Percentiles rank a stretch among this genome's conserved stretches.
These are phyloP conservation scores for Rusavskia elegans DNA, from an alignment of 495 filamentous ascomycete species.

Conservation along the genomic window DNA sequence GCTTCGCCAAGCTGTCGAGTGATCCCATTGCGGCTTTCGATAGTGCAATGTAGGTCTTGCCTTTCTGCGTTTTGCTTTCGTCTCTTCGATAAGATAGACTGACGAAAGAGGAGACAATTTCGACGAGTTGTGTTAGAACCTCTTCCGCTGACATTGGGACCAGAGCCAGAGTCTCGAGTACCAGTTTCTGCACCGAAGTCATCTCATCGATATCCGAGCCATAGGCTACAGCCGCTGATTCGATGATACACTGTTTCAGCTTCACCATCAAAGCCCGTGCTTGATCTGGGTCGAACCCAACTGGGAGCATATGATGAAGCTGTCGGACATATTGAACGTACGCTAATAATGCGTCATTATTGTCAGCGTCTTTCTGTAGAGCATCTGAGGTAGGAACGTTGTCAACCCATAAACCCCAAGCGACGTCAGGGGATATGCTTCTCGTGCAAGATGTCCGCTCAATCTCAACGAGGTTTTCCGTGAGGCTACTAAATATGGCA, in stretches of 20 bases:
- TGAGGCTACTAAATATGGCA: slow-evolving; percentile 51
- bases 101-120: slow-evolving; percentile 50
- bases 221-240: slow-evolving; percentile 60
- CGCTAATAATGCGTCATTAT: slow-evolving; percentile 62
- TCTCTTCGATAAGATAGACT: slow-evolving; percentile 43
- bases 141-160: slow-evolving; percentile 52
- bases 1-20: slow-evolving; percentile 44
- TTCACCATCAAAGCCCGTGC: slow-evolving; percentile 38
- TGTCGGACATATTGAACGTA: slow-evolving; percentile 65
- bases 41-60: slow-evolving; percentile 64
- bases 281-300: slow-evolving; percentile 40
- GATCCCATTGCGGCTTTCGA: slow-evolving; percentile 62
- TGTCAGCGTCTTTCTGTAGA: slow-evolving; percentile 29
- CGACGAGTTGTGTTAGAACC: slow-evolving; percentile 50
- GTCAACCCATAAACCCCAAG: slow-evolving; percentile 60
- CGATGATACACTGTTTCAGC: slow-evolving; percentile 43
- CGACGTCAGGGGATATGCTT: slow-evolving; percentile 39
- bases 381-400: slow-evolving; percentile 38
- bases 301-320: slow-evolving; percentile 63
- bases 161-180: slow-evolving; percentile 54
- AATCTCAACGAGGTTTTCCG: slow-evolving; percentile 46
- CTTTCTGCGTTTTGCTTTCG: neutral
- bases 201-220: slow-evolving; percentile 71
- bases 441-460: slow-evolving; percentile 30
- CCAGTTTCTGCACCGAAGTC: slow-evolving; percentile 60